Conservation (phyloP, 2,329 filamentous ascomycete genomes). For the Thelonectria rubi region DNA sequence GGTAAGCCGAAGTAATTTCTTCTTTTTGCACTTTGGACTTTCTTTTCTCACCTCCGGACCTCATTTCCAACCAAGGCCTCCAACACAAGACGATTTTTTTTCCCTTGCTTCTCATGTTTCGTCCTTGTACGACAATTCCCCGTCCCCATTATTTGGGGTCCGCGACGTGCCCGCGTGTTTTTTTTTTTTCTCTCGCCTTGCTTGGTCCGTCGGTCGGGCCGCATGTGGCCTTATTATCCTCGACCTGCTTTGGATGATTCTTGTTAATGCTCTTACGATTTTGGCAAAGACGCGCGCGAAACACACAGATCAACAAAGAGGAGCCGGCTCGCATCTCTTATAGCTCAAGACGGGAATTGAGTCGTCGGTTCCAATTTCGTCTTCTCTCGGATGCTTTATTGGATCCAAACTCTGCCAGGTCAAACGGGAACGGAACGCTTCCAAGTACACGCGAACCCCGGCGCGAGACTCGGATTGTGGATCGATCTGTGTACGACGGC, state of each 20-base stretch:
- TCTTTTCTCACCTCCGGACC: background rate
- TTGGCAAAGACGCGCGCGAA: background rate
- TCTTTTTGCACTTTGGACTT: background rate
- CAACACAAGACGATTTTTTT: background rate
- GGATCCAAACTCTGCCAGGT: constrained; percentile 1
- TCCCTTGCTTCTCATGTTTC: background rate
- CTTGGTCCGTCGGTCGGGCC: background rate
- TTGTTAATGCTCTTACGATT: constrained; percentile 10
- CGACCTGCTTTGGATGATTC: background rate
- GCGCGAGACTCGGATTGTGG: background rate
- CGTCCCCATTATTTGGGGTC: background rate
- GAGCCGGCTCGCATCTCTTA: background rate
- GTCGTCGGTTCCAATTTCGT: background rate
- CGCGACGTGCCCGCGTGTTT: constrained; percentile 11
- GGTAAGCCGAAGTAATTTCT: background rate
- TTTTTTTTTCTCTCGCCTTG: background rate
- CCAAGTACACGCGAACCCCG: background rate
- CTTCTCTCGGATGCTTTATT: background rate
- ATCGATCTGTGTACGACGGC: background rate
- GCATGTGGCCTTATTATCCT: constrained; percentile 6
- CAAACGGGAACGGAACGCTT: background rate
- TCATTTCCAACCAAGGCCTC: constrained; percentile 4
- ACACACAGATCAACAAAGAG: background rate
- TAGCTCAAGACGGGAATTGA: background rate
- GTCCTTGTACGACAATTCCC: background rate